A percentile compares a stretch with the other conserved stretches of the same genome.
These are phyloP conservation scores for Termitomyces sp. DNA, from an alignment of 1,284 basidiomycete genomes.

Conservation along the genomic window DNA sequence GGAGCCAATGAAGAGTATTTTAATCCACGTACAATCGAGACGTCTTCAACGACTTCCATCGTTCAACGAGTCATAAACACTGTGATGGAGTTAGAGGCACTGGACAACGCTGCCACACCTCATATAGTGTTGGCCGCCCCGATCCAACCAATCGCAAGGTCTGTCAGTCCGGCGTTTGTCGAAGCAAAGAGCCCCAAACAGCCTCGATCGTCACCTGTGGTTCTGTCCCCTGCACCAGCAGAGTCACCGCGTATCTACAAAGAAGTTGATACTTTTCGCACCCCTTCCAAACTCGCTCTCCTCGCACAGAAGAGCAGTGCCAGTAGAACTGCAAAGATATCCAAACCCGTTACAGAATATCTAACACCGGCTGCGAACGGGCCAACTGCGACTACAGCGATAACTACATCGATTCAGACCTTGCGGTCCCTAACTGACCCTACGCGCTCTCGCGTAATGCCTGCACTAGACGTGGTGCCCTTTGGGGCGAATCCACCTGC, in stretches of 20 bases:
- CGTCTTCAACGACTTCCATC: conserved; percentile 51
- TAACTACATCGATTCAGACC: conserved; percentile 71
- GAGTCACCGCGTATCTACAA: conserved; percentile 9
- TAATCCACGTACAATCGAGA: conserved; percentile 21
- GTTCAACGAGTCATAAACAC: conserved; percentile 58
- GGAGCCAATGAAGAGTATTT: conserved; percentile 15
- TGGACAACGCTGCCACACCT: conserved; percentile 24
- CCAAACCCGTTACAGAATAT: conserved; percentile 54
- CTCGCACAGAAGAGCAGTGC: conserved; percentile 37
- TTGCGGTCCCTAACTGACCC: conserved; percentile 51
- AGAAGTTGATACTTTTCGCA: conserved; percentile 16
- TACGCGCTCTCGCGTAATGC: conserved; percentile 29
- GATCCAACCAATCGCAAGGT: conserved; percentile 12
- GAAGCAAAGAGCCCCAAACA: conserved; percentile 18
- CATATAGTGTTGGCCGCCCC: conserved; percentile 6
- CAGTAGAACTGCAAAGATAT: conserved; percentile 36
- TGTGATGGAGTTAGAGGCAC: conserved; percentile 41
- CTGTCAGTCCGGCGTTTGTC: conserved; percentile 9
- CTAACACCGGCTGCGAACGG: conserved; percentile 72
- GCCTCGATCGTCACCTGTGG: background rate
- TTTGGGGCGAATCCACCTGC: conserved; percentile 21
- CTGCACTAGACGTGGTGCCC: conserved; percentile 38
- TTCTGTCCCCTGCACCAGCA: conserved; percentile 2
- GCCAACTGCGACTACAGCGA: conserved; percentile 69
- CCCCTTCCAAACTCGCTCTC: conserved; percentile 32